Base-by-base conservation (phyloP, 164 flowering plant species). In the Nymphaea colorata region DNA sequence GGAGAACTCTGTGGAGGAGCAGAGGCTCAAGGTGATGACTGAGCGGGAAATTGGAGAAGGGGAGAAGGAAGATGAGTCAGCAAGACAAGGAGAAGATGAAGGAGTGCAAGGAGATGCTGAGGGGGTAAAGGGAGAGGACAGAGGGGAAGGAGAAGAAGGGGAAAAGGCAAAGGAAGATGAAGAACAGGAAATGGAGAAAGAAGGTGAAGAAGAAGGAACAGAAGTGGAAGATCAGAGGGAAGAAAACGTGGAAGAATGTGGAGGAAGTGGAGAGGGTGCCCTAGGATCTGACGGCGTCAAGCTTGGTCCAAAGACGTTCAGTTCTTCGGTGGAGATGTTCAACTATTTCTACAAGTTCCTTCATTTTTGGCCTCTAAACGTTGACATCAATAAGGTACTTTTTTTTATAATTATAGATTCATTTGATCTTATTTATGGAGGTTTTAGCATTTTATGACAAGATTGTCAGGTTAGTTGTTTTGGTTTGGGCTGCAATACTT, bases 301-400 rank as follows among this genome's bases (percentile, higher is more conserved):
- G 6, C 25, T 92, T 44, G 96, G 94, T 4, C 87, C 95, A 18
- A 92, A 92, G 78, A 74, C 11, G 42, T 89, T 93, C 73, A 76
- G 68, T 0, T 76, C 95, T 0, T 79, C 96, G 0, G 85, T 77
- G 10, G 92, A 87, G 75, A 85, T 93, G 90, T 93, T 83, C 60
- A 84, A 93, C 77, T 89, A 93, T 73, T 93, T 88, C 77, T 76
- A 44, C 82, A 85, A 88, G 81, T 73, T 90, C 11, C 87, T 88
- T 62, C 93, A 87, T 70, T 57, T 62, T 73, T 93, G 98, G 98
- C 81, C 90, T n/a, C 69, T 88, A 18, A 83, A 86, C 77, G 16
- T 93, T 47, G 75, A 84, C 59, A 62, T 85, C 71, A 93, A 93
- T 70, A 84, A 93, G 95, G 98, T 92, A 71, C 15, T 15, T 66